Evolutionary conservation across 805 yeast species (phyloP), one percentile per base, ranked within the genome.

Genomic region (Groenewaldozyma salmanticensis): DNA sequence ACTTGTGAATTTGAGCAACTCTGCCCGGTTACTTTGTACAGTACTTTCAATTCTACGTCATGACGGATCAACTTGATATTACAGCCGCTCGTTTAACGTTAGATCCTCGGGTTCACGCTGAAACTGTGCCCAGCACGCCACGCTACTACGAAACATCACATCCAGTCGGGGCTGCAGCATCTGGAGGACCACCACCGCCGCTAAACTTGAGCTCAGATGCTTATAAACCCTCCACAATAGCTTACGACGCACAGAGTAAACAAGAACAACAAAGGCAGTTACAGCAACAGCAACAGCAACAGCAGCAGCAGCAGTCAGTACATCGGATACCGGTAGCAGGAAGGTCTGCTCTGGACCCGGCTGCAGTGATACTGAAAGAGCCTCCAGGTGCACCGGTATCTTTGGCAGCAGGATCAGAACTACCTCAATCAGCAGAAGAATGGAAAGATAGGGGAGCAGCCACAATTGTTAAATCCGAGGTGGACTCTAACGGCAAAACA

Each of bases 361-460:
- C 38, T 21, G 20, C 29, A n/a, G n/a, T 21, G 6, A 16, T 31
- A n/a, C 31, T 31, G 11, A 9, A 29, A 7, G 24, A 2, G 21
- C 39, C 33, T 4, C 18, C 33, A 5, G 15, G 33, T 11, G 29
- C 16, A 17, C 24, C 36, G 24, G 38, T 11, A 7, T n/a, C 6
- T 15, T 9, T n/a, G 18, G 18, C 6, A n/a, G 9, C 7, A n/a
- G 11, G 17, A 15, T 17, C 37, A 18, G 22, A 33, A 17, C 18
- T 11, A 7, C 7, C 16, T 6, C 5, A 17, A 20, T 13, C 38
- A 9, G 18, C 38, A 4, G 69, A 67, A 20, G 73, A 69, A 40
- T 74, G 79, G 79, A 71, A 69, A 13, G 73, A 70, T 22, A 62
- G 63, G 43, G 83, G 83, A 1, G 81, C 82, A 2, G 82, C 83